Conservation (phyloP, 73 alveolate species). For the Halteria grandinella region DNA sequence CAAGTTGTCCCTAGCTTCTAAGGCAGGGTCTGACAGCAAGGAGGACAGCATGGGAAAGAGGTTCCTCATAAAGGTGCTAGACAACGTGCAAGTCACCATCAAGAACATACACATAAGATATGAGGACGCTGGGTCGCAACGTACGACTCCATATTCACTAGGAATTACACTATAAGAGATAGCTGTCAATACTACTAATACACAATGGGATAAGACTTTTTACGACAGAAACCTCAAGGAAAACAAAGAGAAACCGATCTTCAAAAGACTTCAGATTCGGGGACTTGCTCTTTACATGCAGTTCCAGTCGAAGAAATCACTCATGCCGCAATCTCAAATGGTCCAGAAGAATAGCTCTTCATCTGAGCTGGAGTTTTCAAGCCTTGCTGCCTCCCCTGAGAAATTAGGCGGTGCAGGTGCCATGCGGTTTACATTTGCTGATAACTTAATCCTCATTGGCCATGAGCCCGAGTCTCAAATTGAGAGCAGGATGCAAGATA, state of each 20-base stretch:
- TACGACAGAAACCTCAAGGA: constrained; percentile 84
- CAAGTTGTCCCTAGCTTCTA: neutral
- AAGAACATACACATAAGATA: constrained; percentile 91
- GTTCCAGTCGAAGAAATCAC: no score
- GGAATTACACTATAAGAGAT: constrained; percentile 94
- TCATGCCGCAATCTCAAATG: no score
- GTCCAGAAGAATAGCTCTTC: no score
- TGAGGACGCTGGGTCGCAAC: constrained; percentile 76
- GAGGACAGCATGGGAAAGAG: constrained; percentile 77
- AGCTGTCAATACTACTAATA: constrained; percentile 86
- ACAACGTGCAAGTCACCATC: constrained; percentile 90
- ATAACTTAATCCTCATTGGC: no score
- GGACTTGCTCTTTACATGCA: constrained; percentile 77
- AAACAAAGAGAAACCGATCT: constrained; percentile 64
- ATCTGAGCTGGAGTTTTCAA: no score
- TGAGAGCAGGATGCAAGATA: neutral
- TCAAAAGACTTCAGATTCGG: constrained; percentile 59
- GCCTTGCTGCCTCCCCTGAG: no score
- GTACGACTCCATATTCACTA: constrained; percentile 63
- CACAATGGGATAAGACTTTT: constrained; percentile 86
- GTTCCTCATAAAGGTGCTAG: constrained; percentile 86
- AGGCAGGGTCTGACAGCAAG: neutral
- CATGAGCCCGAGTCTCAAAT: neutral
- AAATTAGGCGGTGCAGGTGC: no score
- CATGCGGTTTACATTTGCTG: no score